A percentile compares a stretch with the other conserved stretches of the same genome.
Conservation (phyloP, 441 rosid species). For the Sinapis alba region DNA sequence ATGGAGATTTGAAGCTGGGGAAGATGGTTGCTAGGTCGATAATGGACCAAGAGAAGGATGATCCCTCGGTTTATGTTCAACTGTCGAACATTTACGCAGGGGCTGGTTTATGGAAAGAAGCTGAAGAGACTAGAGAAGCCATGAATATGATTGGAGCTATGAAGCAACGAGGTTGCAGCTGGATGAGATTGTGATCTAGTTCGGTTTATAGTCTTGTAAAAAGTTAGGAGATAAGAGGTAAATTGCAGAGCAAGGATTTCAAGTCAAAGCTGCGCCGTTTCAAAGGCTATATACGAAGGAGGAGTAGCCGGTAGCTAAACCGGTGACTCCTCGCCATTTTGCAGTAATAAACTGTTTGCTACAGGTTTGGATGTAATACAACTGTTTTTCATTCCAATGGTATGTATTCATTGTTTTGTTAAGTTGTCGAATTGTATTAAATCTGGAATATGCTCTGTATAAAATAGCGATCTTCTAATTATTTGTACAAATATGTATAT, state of each 20-base stretch:
- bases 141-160: slow-evolving; percentile 45
- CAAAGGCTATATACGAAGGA: background rate
- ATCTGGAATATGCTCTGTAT: too few species aligned
- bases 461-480: background rate
- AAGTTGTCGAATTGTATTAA: too few species aligned
- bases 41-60: slow-evolving; percentile 49
- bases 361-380: too few species aligned
- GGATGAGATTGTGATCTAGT: slow-evolving; percentile 48
- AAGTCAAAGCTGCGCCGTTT: background rate
- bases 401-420: too few species aligned
- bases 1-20: slow-evolving; percentile 58
- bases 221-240: background rate
- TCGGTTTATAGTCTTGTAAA: background rate
- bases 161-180: slow-evolving; percentile 62
- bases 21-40: slow-evolving; percentile 52
- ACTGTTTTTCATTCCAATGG: too few species aligned
- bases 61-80: slow-evolving; percentile 53
- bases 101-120: slow-evolving; percentile 69
- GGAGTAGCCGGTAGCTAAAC: background rate
- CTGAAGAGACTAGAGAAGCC: slow-evolving; percentile 50
- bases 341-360: too few species aligned
- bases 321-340: background rate
- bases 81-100: slow-evolving; percentile 59
- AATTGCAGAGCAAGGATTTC: background rate
- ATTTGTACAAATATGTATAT: background rate